Conservation (phyloP, 2,329 filamentous ascomycete genomes). For the Microdochium nivale region DNA sequence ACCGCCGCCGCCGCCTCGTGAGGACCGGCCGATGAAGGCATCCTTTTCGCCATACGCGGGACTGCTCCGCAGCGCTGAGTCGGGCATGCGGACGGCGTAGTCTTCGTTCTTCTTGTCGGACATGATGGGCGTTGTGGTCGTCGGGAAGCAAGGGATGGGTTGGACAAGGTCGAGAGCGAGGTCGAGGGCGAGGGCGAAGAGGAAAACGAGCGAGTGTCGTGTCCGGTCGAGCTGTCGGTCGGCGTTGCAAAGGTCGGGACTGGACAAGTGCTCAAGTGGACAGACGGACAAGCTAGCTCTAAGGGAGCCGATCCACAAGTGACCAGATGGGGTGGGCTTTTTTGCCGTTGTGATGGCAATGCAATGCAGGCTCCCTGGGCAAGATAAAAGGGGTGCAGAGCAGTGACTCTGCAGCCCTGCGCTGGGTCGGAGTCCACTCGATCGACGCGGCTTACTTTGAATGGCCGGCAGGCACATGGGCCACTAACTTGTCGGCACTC, state of each 20-base stretch:
- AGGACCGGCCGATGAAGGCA: constrained; percentile 31
- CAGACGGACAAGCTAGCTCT: too few species aligned
- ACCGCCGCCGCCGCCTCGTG: constrained; percentile 30
- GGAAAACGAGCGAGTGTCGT: background rate
- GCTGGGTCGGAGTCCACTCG: background rate
- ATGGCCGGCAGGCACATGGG: background rate
- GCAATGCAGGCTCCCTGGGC: too few species aligned
- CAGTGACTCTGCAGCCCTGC: too few species aligned
- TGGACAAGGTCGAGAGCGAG: background rate
- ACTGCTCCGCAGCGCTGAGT: constrained; percentile 34
- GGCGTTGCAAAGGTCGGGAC: too few species aligned
- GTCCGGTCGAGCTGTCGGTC: background rate
- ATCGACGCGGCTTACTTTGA: background rate
- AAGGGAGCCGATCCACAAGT: too few species aligned
- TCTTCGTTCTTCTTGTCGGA: constrained; percentile 86
- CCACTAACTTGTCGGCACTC: too few species aligned
- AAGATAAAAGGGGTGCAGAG: too few species aligned
- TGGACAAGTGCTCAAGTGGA: too few species aligned
- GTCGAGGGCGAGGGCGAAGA: background rate
- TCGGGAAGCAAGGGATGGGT: background rate
- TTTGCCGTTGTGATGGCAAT: too few species aligned
- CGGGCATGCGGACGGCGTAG: constrained; percentile 62
- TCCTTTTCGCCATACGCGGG: constrained; percentile 41
- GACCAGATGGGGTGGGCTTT: too few species aligned
- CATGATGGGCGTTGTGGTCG: constrained; percentile 43